Percentiles rank a stretch among this genome's conserved stretches.
These are phyloP conservation scores for Ustilago vetiveriae DNA, from an alignment of 1,284 basidiomycete species.

Conservation along the genomic window DNA sequence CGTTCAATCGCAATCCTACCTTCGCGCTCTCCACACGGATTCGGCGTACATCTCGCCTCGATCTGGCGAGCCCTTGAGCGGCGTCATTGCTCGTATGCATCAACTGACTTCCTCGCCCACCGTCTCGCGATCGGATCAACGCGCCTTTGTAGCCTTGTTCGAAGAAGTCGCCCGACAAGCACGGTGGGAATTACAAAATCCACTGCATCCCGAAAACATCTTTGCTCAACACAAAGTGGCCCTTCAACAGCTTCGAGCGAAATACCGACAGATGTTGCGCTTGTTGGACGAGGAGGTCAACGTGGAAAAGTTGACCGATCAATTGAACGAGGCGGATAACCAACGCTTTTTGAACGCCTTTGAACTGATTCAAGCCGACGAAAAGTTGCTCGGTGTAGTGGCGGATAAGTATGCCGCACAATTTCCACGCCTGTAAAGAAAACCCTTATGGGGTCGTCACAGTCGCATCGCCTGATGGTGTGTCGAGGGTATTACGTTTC, in stretches of 20 bases:
- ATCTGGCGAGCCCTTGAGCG: not conserved
- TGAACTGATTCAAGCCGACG: slow-evolving; percentile 3
- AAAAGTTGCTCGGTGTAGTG: not conserved
- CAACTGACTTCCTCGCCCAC: not conserved
- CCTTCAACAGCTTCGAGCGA: not conserved
- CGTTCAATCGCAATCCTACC: not conserved
- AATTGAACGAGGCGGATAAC: not conserved
- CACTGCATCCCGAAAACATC: slow-evolving; percentile 24
- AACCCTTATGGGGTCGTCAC: too few relatives aligned
- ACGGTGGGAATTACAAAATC: not conserved
- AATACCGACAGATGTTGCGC: not conserved
- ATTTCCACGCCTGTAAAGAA: slow-evolving; percentile 1
- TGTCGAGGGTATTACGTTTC: slow-evolving; percentile 16
- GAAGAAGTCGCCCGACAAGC: not conserved
- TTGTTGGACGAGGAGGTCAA: not conserved
- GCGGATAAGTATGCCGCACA: not conserved
- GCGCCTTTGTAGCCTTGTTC: not conserved
- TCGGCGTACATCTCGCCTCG: slow-evolving; percentile 1
- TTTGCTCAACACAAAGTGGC: not conserved
- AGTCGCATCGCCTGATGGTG: not conserved
- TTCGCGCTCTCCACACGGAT: not conserved
- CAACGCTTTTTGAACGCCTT: not conserved
- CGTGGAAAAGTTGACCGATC: not conserved
- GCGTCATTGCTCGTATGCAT: not conserved
- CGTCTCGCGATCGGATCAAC: not conserved